Conservation (phyloP, 257 asterid genomes). For the Solanum stenotomum region DNA sequence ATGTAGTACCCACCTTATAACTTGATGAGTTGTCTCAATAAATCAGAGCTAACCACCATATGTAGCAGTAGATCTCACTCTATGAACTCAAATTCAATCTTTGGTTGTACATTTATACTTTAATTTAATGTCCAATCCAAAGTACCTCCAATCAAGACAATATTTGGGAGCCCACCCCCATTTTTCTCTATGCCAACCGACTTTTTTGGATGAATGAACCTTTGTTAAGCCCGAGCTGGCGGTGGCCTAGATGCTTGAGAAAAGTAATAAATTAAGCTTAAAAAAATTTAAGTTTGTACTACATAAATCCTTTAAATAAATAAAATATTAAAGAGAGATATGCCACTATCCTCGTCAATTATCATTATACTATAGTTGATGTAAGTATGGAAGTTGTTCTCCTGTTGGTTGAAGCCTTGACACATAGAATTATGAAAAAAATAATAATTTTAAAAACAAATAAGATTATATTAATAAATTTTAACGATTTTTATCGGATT, state of each 20-base stretch:
- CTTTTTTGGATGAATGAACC: conserved; percentile 15
- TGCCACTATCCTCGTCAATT: background rate
- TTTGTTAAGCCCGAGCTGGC: conserved; percentile 17
- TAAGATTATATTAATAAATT: background rate
- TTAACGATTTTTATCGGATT: rapidly evolving
- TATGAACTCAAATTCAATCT: background rate
- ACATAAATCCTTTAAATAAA: background rate
- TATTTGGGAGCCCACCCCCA: background rate
- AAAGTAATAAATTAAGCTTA: background rate
- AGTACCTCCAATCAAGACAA: conserved; percentile 21
- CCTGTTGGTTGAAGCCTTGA: background rate
- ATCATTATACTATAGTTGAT: background rate
- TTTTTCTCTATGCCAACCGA: conserved; percentile 6
- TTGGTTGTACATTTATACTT: background rate
- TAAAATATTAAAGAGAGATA: conserved; percentile 1
- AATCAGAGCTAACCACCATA: background rate
- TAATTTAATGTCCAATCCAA: background rate
- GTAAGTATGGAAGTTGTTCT: background rate
- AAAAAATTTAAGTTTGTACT: background rate
- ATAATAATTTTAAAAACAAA: background rate
- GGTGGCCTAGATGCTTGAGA: conserved; percentile 15
- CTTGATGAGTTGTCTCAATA: background rate
- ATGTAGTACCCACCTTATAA: background rate
- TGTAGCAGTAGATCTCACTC: background rate
- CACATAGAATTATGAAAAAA: background rate